These are phyloP conservation scores for Cyberlindnera americana DNA, from an alignment of 805 yeast species.

Conservation along the genomic window DNA sequence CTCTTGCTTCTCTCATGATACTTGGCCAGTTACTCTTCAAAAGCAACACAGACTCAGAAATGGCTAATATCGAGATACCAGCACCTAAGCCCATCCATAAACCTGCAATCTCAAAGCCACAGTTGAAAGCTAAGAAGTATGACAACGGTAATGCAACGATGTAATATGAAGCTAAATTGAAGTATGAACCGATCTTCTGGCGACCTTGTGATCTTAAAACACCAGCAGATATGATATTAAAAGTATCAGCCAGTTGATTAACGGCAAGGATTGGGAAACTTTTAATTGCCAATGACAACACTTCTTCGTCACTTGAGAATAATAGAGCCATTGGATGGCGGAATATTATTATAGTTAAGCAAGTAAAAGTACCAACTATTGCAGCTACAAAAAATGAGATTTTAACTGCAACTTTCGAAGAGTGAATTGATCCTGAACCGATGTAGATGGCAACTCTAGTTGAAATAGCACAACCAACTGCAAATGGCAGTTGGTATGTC, in stretches of 20 bases:
- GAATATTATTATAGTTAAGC: constrained; percentile 42
- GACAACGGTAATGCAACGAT: constrained; percentile 68
- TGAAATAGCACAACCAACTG: constrained; percentile 65
- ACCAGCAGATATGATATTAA: constrained; percentile 70
- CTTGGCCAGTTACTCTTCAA: constrained; percentile 50
- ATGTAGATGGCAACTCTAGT: constrained; percentile 71
- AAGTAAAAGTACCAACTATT: constrained; percentile 49
- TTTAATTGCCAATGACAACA: constrained; percentile 45
- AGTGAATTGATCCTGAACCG: constrained; percentile 50
- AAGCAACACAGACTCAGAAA: constrained; percentile 45
- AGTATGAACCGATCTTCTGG: constrained; percentile 67
- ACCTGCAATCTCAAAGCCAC: constrained; percentile 51
- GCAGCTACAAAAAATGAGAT: constrained; percentile 44
- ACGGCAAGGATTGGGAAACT: constrained; percentile 64
- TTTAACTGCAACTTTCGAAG: constrained; percentile 41
- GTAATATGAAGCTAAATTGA: constrained; percentile 71
- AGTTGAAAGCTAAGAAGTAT: constrained; percentile 49
- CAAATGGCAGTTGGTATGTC: constrained; percentile 69
- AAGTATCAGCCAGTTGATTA: constrained; percentile 65
- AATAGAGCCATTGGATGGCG: constrained; percentile 48
- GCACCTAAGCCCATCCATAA: constrained; percentile 72
- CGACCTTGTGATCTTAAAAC: constrained; percentile 72
- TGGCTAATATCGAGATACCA: constrained; percentile 55
- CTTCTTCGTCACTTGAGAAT: constrained; percentile 61
- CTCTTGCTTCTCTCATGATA: constrained; percentile 34